Base-by-base conservation (phyloP, 768 basidiomycete species). In the Suillus placidus region DNA sequence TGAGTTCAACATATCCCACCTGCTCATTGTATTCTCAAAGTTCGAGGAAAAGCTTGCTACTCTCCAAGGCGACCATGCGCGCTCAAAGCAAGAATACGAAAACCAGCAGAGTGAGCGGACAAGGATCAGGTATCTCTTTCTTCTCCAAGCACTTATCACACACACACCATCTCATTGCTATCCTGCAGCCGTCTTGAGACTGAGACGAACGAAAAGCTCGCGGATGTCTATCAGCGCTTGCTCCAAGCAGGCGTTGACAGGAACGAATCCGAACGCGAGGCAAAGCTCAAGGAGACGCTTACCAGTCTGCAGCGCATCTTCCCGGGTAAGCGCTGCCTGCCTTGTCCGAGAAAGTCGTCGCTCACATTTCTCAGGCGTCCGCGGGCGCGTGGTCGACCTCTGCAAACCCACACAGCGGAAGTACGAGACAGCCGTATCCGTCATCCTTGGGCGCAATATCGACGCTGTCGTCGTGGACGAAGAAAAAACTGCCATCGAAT, bases 391-490 rank as follows among this genome's bases (percentile, higher is more conserved):
- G 4, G 85, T 95, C 34, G 97, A 99, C 74, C 83, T 99, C 8
- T 99, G 97, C 81, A 95, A 97, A 74, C 97, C 97, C 6, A 93
- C 92, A 2, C 89, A 91, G 62, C 85, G 91, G 63, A 97, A 97
- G 77, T 99, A 97, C 73, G 93, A 97, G 74, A 87, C 87, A 0
- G 94, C 97, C 0, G 93, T 99, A 14, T 89, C 92, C 1, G 94
- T 95, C 38, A 88, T 98, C 30, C 85, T 99, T 2, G 97, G 97
- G 0, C 85, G 97, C 61, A 95, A 99, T 73, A 92, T 95, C 64
- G 97, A 99, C 72, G 93, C 95, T 1, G 87, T 99, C 63, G 94
- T 99, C 9, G 96, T 99, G 1, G 97, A 99, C 72, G 91, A 94
- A 72, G 96, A 99, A 80, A 95, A 93, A 78, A 96, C 93, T 1